Conservation (phyloP, 495 filamentous ascomycete genomes). For the Penicillium dipodomyicola region DNA sequence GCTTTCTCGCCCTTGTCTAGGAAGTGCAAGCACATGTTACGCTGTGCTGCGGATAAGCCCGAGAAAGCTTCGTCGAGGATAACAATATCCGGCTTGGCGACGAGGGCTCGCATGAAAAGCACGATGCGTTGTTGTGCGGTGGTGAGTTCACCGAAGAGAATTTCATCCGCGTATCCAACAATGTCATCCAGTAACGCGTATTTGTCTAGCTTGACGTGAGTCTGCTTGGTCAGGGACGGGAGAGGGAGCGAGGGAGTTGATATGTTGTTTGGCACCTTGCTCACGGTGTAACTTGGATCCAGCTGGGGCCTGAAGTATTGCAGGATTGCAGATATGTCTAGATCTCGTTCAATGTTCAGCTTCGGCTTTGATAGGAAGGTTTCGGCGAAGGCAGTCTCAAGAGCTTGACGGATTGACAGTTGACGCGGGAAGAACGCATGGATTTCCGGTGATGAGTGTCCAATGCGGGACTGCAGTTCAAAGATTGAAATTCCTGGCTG, state of each 20-base stretch:
- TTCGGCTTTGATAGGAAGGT: slow-evolving; percentile 71
- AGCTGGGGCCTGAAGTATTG: slow-evolving; percentile 74
- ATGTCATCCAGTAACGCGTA: slow-evolving; percentile 23
- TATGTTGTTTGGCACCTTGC: slow-evolving; percentile 12
- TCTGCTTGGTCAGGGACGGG: slow-evolving; percentile 14
- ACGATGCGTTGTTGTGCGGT: slow-evolving; percentile 79
- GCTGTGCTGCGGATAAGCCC: slow-evolving; percentile 77
- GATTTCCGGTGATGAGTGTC: slow-evolving; percentile 90
- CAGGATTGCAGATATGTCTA: slow-evolving; percentile 62
- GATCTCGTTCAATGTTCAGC: slow-evolving; percentile 52
- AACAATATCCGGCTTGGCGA: slow-evolving; percentile 80
- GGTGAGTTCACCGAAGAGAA: slow-evolving; percentile 69
- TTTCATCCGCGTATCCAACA: slow-evolving; percentile 66
- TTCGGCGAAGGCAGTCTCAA: slow-evolving; percentile 87
- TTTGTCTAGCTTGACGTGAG: slow-evolving; percentile 4
- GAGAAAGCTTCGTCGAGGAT: slow-evolving; percentile 93
- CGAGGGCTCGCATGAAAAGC: slow-evolving; percentile 79
- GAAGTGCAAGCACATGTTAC: slow-evolving; percentile 80
- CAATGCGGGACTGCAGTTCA: slow-evolving; percentile 85
- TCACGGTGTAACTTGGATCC: slow-evolving; percentile 45
- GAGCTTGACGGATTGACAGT: slow-evolving; percentile 67
- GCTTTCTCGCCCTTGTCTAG: slow-evolving; percentile 58
- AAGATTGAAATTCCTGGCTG: slow-evolving; percentile 81
- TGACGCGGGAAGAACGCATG: slow-evolving; percentile 86
- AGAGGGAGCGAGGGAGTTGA: slow-evolving; percentile 20